These are phyloP conservation scores for Microbotryum scabiosae DNA, from an alignment of 1,284 basidiomycete genomes.

Conservation along the genomic window DNA sequence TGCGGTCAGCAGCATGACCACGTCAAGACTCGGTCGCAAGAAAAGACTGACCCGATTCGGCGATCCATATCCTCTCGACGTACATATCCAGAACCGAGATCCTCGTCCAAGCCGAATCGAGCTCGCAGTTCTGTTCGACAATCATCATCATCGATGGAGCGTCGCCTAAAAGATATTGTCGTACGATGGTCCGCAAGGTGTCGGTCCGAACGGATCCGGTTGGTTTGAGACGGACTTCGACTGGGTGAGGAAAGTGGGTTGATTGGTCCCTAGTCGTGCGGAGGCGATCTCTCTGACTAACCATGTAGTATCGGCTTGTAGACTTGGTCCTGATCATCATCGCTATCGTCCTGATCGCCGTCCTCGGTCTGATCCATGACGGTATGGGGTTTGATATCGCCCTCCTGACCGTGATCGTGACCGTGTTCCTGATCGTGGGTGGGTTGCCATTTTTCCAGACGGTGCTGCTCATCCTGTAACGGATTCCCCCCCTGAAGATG, in stretches of 20 bases:
- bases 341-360: not conserved
- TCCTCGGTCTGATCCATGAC: not conserved
- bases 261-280: not conserved
- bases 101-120: conserved; percentile 54
- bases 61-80: conserved; percentile 68
- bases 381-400: not conserved
- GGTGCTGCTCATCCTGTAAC: not conserved
- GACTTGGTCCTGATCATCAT: not conserved
- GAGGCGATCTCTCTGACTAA: not conserved
- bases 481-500: too few species aligned
- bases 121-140: too few species aligned
- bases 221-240: conserved; percentile 68
- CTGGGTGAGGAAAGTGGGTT: conserved; percentile 43
- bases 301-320: not conserved
- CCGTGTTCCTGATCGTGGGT: not conserved
- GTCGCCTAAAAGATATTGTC: conserved; percentile 42
- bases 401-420: not conserved
- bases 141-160: conserved; percentile 46
- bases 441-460: too few species aligned
- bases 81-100: conserved; percentile 60
- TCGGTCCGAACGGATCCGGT: conserved; percentile 62
- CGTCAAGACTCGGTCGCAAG: not conserved
- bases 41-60: conserved; percentile 49
- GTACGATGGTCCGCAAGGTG: conserved; percentile 56
- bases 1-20: too few species aligned